These are phyloP conservation scores for Tetrahymena thermophila DNA, from an alignment of 73 alveolate species.

Conservation along the genomic window DNA sequence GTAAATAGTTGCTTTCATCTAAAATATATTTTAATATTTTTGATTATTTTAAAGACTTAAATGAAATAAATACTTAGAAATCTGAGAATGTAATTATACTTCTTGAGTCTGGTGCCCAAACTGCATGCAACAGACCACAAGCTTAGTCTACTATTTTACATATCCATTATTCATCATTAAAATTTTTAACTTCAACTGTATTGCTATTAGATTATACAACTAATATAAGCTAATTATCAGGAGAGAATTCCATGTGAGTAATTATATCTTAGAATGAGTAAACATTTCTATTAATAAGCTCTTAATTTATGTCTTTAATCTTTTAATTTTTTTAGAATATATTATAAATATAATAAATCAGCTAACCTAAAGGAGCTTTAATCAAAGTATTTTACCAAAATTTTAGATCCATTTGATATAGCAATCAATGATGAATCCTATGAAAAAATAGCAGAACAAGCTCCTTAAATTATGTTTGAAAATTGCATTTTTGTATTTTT, in stretches of 20 bases:
- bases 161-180: conserved; percentile 67
- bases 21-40: not conserved
- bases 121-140: conserved; percentile 69
- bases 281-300: conserved; percentile 2
- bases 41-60: not conserved
- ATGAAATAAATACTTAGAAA: conserved; percentile 35
- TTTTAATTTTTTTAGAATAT: not conserved
- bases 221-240: conserved; percentile 68
- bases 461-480: not conserved
- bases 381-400: not conserved
- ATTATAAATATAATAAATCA: no score
- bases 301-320: not conserved
- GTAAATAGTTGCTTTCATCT: conserved; percentile 73
- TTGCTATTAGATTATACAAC: conserved; percentile 61
- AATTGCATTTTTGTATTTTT: not conserved
- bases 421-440: conserved; percentile 58
- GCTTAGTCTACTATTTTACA: conserved; percentile 63
- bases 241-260: conserved; percentile 78
- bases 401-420: not conserved
- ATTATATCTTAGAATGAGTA: conserved; percentile 51
- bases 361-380: not conserved
- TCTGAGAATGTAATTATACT: conserved; percentile 78
- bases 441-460: conserved; percentile 53
- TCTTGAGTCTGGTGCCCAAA: conserved; percentile 93
- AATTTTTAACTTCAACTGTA: conserved; percentile 60